phyloP scores from a whole-genome alignment of 495 filamentous ascomycete species.

The Neurospora terricola region DNA sequence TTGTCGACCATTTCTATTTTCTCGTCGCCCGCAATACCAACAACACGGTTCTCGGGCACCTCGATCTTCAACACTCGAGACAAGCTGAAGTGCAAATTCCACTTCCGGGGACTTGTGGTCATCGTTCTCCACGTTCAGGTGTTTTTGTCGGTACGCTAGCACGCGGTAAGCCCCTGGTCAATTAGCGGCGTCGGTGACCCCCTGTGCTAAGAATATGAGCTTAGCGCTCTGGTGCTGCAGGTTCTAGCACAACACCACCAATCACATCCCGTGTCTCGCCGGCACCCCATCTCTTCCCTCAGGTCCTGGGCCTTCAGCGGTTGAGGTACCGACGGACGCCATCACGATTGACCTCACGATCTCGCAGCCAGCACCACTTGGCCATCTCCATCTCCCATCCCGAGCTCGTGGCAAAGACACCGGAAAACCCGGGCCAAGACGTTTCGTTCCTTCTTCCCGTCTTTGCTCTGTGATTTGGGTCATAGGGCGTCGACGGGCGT shows the following conservation, averaged over 20 bases:
- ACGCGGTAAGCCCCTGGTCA: conserved; percentile 20
- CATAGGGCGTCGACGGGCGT: neutral
- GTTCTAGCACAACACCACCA: conserved; percentile 14
- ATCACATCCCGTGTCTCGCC: conserved; percentile 12
- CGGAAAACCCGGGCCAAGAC: neutral
- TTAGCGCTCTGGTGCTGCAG: conserved; percentile 27
- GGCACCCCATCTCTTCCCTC: neutral
- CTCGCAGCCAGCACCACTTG: neutral
- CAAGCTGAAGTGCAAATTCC: neutral
- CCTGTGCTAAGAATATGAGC: conserved; percentile 25
- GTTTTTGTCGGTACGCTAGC: conserved; percentile 12
- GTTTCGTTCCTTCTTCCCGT: neutral
- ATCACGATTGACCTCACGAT: conserved; percentile 14
- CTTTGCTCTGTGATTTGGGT: neutral
- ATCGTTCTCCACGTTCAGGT: conserved; percentile 2
- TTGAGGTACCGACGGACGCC: conserved; percentile 16
- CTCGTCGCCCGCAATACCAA: neutral
- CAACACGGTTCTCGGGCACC: neutral
- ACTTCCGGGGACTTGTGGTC: neutral
- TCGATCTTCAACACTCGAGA: neutral
- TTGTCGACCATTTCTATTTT: neutral
- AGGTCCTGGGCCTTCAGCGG: conserved; percentile 13
- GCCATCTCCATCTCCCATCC: neutral
- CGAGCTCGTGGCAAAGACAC: neutral
- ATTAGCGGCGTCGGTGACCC: conserved; percentile 7